These are phyloP conservation scores for Seminavis robusta DNA, from an alignment of 108 stramenopile genomes.

Conservation along the genomic window DNA sequence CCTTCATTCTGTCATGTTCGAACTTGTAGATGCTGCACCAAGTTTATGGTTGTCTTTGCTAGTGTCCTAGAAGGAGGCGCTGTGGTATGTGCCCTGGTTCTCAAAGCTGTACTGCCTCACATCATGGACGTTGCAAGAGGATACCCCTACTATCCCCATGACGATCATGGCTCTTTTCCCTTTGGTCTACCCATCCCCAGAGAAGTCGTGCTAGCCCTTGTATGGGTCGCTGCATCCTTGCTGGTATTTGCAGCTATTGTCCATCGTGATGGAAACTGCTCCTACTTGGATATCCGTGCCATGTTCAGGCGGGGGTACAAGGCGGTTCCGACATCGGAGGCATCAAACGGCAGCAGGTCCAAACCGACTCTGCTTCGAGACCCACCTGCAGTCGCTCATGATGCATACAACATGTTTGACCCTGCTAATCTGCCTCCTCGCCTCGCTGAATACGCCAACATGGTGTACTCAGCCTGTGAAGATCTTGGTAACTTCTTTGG, in stretches of 20 bases:
- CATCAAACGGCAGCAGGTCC: conserved; percentile 16
- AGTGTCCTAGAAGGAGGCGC: conserved; percentile 63
- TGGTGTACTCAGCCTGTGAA: conserved; percentile 91
- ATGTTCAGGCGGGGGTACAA: conserved; percentile 7
- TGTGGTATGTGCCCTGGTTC: conserved; percentile 38
- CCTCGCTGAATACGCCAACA: conserved; percentile 88
- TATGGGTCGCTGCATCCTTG: conserved; percentile 55
- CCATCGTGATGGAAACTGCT: conserved; percentile 54
- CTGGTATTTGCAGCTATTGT: conserved; percentile 47
- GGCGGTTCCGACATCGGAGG: conserved; percentile 10
- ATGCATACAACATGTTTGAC: conserved; percentile 88
- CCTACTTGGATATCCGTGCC: conserved; percentile 4
- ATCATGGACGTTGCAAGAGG: conserved; percentile 45
- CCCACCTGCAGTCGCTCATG: conserved; percentile 30
- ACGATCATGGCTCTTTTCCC: neutral
- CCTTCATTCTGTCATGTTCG: conserved; percentile 6
- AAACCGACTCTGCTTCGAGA: conserved; percentile 9
- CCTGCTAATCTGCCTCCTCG: conserved; percentile 87
- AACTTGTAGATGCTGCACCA: conserved; percentile 28
- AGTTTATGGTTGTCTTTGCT: conserved; percentile 40
- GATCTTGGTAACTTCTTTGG: conserved; percentile 93
- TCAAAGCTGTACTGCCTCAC: conserved; percentile 24
- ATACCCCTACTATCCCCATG: conserved; percentile 31
- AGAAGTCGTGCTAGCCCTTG: conserved; percentile 23
- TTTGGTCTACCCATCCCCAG: conserved; percentile 3